Percentiles rank a stretch among this genome's conserved stretches.
These are phyloP conservation scores for Cardiospermum halicacabum DNA, from an alignment of 345 rosid species.

Conservation along the genomic window DNA sequence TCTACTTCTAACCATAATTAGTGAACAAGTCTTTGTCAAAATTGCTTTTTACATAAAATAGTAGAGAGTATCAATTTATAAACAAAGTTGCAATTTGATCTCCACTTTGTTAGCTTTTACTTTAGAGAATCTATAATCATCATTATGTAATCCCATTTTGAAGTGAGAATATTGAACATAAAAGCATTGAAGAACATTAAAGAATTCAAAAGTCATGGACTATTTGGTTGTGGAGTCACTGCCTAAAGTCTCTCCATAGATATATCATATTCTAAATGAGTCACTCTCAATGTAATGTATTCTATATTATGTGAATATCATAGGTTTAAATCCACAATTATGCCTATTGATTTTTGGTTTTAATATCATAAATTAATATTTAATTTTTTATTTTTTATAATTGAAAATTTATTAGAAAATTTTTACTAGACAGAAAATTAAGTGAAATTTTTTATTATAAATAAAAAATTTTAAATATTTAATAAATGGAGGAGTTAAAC, in stretches of 20 bases:
- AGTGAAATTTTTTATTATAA: no score
- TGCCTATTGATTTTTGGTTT: no score
- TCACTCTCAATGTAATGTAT: no score
- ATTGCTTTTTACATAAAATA: background rate
- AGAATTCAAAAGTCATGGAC: background rate
- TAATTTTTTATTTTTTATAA: no score
- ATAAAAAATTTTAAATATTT: no score
- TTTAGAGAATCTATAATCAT: background rate
- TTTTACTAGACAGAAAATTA: no score
- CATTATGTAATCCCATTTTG: conserved; percentile 8
- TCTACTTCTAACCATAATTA: background rate
- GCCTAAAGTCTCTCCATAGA: background rate
- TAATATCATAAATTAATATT: no score
- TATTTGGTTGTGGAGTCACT: conserved; percentile 1
- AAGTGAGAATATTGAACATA: conserved; percentile 6
- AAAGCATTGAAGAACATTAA: conserved; percentile 1
- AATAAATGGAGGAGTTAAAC: no score
- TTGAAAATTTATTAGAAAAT: no score
- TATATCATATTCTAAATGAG: no score
- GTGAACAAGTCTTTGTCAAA: background rate
- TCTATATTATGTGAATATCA: no score
- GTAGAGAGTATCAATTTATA: background rate
- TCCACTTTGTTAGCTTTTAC: background rate
- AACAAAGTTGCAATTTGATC: background rate
- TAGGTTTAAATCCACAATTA: no score